These are phyloP conservation scores for Hypoxylon trugodes DNA, from an alignment of 495 filamentous ascomycete genomes.

Conservation along the genomic window DNA sequence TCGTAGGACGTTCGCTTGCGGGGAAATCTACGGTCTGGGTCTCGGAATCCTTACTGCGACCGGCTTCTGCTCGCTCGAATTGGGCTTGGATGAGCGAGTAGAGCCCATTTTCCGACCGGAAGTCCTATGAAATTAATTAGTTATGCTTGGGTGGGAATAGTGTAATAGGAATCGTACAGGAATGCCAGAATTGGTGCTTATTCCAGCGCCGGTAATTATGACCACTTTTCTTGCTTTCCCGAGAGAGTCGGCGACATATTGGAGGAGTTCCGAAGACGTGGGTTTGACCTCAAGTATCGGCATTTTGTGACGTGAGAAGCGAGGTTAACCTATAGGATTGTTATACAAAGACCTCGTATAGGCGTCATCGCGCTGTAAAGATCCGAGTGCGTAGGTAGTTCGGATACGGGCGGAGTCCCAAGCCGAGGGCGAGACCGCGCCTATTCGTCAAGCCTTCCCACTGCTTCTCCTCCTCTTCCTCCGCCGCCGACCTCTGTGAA, in stretches of 20 bases:
- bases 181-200: slow-evolving; percentile 77
- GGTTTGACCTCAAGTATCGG: slow-evolving; percentile 62
- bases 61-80: slow-evolving; percentile 59
- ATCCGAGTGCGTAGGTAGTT: too few relatives aligned
- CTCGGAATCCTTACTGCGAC: slow-evolving; percentile 19
- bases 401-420: neutral
- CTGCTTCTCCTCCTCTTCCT: too few relatives aligned
- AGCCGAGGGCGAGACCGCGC: neutral
- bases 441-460: neutral
- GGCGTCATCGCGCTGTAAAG: slow-evolving; percentile 21
- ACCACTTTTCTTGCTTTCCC: slow-evolving; percentile 69
- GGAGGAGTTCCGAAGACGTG: slow-evolving; percentile 60
- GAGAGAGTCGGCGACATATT: slow-evolving; percentile 67
- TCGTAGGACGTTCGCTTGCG: slow-evolving; percentile 51
- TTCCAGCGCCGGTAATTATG: slow-evolving; percentile 74
- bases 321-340: neutral
- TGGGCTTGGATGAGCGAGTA: slow-evolving; percentile 74
- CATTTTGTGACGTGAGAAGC: slow-evolving; percentile 48
- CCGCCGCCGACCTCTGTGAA: neutral
- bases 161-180: slow-evolving; percentile 62
- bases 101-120: slow-evolving; percentile 73
- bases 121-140: slow-evolving; percentile 63
- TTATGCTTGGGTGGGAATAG: slow-evolving; percentile 1
- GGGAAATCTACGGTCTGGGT: slow-evolving; percentile 29
- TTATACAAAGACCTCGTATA: slow-evolving; percentile 7